Percentiles rank a stretch among this genome's conserved stretches.
Conservation (phyloP, 495 filamentous ascomycete species). For the Penicillium steckii region DNA sequence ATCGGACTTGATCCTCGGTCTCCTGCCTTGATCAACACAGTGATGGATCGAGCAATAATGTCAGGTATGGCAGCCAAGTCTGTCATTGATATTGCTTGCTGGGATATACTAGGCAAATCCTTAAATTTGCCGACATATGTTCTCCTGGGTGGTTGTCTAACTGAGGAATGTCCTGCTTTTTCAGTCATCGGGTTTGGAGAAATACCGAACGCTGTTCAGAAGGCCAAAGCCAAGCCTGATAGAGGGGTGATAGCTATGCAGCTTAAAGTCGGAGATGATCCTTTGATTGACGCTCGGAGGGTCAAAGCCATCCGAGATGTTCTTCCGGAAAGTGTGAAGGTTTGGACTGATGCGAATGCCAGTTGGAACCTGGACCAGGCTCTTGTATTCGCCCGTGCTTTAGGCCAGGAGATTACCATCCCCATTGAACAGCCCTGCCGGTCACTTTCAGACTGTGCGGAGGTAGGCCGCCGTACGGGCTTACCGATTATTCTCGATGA, state of each 20-base stretch:
- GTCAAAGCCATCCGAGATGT: background rate
- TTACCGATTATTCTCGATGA: background rate
- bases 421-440: background rate
- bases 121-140: background rate
- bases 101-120: background rate
- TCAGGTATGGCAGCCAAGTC: background rate
- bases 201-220: background rate
- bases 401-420: background rate
- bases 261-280: background rate
- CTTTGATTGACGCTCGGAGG: background rate
- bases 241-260: background rate
- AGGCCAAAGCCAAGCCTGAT: background rate
- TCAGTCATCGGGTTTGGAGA: background rate
- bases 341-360: background rate
- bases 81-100: background rate
- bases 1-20: background rate
- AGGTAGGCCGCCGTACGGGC: background rate
- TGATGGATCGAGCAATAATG: background rate
- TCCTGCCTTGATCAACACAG: background rate
- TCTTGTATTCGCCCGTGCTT: background rate
- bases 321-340: background rate
- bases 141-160: background rate
- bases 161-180: background rate
- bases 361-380: background rate
- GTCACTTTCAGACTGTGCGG: background rate